Base-by-base conservation (phyloP, 116 monocot species). In the Iris pallida region DNA sequence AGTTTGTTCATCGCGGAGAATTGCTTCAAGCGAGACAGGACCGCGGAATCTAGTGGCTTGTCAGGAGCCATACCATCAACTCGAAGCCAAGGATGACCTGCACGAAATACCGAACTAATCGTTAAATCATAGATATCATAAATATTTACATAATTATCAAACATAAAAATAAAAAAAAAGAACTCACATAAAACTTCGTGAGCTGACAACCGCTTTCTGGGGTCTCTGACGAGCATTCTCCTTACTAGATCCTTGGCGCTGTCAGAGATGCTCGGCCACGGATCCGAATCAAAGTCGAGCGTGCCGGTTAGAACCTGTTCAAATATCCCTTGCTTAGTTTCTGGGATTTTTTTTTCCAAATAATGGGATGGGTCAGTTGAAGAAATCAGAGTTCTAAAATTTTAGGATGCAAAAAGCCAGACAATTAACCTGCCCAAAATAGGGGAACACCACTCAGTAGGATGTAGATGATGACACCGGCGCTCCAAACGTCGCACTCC, bases 1-100 rank as follows among this genome's bases (percentile, higher is more conserved):
- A 91, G 75, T 57, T 87, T 87, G 65, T 90, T 90, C 83, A 88
- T 88, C 41, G 92, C 90, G 58, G 87, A 86, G 73, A 90, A 90
- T 67, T 90, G 87, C 64, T 90, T 90, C 45, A 90, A 77, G 2
- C 90, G 87, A 74, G 77, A 71, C 64, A 90, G 42, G 20, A 90
- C 86, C 45, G 86, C 90, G 61, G 86, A 86, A 86, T 90, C 86
- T 57, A 90, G 84, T 57, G 86, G 90, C 68, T 82, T 86, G 65
- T 87, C 90, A 63, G 81, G 84, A 74, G 90, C 90, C 41, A 82
- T 69, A 65, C 87, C 90, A 79, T 84, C 84, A 65, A 87, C 66
- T 46, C 73, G 73, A 53, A 84, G 79, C 90, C 90, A 90, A 51
- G 90, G 90, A 64, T 90, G 90, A 59, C 90, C 90, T 90, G 76